These are phyloP conservation scores for Calonectria hawksworthii DNA, from an alignment of 2,329 filamentous ascomycete species.

Conservation along the genomic window DNA sequence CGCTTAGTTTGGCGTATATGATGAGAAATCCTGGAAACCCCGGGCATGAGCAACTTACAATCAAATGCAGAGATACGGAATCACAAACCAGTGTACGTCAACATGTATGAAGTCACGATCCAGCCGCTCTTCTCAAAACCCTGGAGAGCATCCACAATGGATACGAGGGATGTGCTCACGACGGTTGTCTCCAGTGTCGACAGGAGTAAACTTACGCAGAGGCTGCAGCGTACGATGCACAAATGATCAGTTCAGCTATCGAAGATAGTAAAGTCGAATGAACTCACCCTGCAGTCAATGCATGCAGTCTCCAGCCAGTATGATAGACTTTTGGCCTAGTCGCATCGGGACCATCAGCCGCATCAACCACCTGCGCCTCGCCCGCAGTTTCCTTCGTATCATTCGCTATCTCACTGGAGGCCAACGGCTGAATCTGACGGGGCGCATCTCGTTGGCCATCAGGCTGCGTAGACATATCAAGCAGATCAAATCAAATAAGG, in stretches of 20 bases:
- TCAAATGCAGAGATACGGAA: neutral
- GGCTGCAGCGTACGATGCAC: neutral
- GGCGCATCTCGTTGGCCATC: neutral
- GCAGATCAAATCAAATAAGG: neutral
- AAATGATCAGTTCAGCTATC: neutral
- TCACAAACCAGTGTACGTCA: slow-evolving; percentile 60
- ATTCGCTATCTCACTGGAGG: neutral
- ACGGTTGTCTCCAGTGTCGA: slow-evolving; percentile 64
- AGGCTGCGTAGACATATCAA: neutral
- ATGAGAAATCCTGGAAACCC: slow-evolving; percentile 30
- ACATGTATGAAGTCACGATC: slow-evolving; percentile 63
- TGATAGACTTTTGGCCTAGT: neutral
- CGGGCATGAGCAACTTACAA: neutral
- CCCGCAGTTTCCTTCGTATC: no score
- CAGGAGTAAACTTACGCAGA: slow-evolving; percentile 47
- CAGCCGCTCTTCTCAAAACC: slow-evolving; percentile 56
- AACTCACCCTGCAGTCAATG: slow-evolving; percentile 11
- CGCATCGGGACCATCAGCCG: neutral
- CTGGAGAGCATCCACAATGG: slow-evolving; percentile 56
- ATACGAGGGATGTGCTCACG: slow-evolving; percentile 64
- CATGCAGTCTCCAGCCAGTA: slow-evolving; percentile 17
- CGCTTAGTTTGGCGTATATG: slow-evolving; percentile 35
- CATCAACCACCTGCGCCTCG: neutral
- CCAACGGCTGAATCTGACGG: neutral
- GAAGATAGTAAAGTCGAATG: neutral